Percentiles rank a stretch among this genome's conserved stretches.
phyloP scores from a whole-genome alignment of 306 rosid species.

The Cotoneaster glaucophyllus region DNA sequence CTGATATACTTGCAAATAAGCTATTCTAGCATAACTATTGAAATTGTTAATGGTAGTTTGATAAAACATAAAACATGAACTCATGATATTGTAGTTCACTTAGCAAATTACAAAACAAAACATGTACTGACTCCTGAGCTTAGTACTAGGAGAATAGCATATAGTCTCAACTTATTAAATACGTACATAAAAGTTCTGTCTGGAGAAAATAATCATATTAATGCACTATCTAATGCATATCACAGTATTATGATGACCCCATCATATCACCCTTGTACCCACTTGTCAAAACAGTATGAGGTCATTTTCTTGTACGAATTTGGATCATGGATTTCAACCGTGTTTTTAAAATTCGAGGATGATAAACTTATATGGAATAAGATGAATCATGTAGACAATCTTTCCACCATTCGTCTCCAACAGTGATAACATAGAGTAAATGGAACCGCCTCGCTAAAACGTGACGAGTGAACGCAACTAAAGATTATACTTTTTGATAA shows the following conservation, averaged over 20 bases:
- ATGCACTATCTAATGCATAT: not conserved
- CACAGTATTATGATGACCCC: not conserved
- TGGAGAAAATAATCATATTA: not conserved
- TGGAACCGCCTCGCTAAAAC: not conserved
- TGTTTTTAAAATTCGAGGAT: not conserved
- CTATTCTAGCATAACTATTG: not conserved
- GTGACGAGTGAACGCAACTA: not conserved
- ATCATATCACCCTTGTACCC: not conserved
- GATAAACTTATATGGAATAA: not conserved
- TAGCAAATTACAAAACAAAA: not conserved
- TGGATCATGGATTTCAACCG: not conserved
- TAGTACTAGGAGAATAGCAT: not conserved
- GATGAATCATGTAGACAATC: not conserved
- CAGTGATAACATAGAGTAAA: not conserved
- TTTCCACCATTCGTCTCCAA: not conserved
- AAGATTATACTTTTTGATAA: too few relatives aligned
- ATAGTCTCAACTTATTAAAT: not conserved
- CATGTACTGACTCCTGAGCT: too few relatives aligned
- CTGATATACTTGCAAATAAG: not conserved
- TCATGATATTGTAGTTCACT: not conserved
- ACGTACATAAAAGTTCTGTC: not conserved
- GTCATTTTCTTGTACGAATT: not conserved
- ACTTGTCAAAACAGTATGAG: not conserved
- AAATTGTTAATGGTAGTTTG: not conserved
- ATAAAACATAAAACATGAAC: not conserved